Evolutionary conservation across 352 stramenopile species (phyloP).

Genomic region (Phytophthora agathidicida): DNA sequence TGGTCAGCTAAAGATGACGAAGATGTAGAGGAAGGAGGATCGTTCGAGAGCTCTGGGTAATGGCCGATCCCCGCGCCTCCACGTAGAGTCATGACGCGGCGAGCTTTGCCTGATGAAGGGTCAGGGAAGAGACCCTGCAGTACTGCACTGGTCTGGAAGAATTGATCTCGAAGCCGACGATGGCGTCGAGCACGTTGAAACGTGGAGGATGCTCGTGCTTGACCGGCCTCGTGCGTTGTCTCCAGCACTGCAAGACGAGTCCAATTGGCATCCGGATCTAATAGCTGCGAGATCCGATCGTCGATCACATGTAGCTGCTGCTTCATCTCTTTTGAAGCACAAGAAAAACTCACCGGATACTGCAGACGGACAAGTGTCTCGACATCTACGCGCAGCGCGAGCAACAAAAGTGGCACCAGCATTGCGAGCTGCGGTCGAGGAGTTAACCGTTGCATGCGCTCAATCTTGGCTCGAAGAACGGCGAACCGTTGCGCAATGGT

Average conservation of each 20-base stretch:
- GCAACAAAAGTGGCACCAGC: conserved; percentile 56
- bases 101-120: conserved; percentile 50
- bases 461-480: conserved; percentile 24
- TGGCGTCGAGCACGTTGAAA: conserved; percentile 57
- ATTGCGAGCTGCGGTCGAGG: conserved; percentile 26
- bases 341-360: conserved; percentile 64
- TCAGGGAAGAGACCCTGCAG: conserved; percentile 64
- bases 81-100: conserved; percentile 57
- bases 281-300: conserved; percentile 44
- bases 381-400: conserved; percentile 63
- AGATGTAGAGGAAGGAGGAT: background rate
- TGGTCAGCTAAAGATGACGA: conserved; percentile 2
- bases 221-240: conserved; percentile 60
- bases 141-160: conserved; percentile 63
- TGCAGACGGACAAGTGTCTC: conserved; percentile 68
- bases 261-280: conserved; percentile 60
- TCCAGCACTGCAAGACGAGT: conserved; percentile 65
- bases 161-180: conserved; percentile 55
- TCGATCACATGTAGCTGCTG: conserved; percentile 52
- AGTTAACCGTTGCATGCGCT: conserved; percentile 15
- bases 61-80: conserved; percentile 53
- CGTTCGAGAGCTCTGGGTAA: conserved; percentile 37
- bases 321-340: conserved; percentile 41
- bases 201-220: conserved; percentile 42
- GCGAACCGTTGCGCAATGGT: conserved; percentile 43